These are phyloP conservation scores for Gynochthodes officinalis DNA, from an alignment of 257 asterid species.

Conservation along the genomic window DNA sequence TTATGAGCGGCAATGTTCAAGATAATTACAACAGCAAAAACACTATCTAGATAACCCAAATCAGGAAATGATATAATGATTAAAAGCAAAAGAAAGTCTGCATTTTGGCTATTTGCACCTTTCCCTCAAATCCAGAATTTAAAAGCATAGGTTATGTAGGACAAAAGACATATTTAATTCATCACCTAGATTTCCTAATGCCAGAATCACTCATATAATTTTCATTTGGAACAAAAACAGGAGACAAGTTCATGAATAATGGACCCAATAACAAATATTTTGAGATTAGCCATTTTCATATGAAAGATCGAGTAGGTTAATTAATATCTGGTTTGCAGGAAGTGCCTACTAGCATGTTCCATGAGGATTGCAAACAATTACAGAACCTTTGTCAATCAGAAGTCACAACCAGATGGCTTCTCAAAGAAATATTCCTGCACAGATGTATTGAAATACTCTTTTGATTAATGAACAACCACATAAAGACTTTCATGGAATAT, in stretches of 20 bases:
- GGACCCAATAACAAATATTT: not conserved
- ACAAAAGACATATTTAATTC: not conserved
- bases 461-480: not conserved
- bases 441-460: not conserved
- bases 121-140: not conserved
- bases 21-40: not conserved
- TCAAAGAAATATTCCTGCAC: not conserved
- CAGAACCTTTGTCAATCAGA: too few relatives aligned
- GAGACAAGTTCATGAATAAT: not conserved
- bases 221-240: conserved; percentile 2
- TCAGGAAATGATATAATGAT: not conserved
- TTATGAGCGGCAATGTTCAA: not conserved
- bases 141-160: not conserved
- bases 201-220: too few relatives aligned
- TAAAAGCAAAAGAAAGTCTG: conserved; percentile 4
- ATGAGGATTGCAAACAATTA: not conserved
- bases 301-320: not conserved
- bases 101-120: not conserved
- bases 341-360: not conserved
- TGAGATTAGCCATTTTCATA: not conserved
- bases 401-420: not conserved
- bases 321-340: not conserved
- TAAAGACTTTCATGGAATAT: not conserved
- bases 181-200: not conserved
- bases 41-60: not conserved